Percentiles rank a stretch among this genome's conserved stretches.
Evolutionary conservation across 768 basidiomycete species (phyloP).

Genomic region (Clavaria fumosa): DNA sequence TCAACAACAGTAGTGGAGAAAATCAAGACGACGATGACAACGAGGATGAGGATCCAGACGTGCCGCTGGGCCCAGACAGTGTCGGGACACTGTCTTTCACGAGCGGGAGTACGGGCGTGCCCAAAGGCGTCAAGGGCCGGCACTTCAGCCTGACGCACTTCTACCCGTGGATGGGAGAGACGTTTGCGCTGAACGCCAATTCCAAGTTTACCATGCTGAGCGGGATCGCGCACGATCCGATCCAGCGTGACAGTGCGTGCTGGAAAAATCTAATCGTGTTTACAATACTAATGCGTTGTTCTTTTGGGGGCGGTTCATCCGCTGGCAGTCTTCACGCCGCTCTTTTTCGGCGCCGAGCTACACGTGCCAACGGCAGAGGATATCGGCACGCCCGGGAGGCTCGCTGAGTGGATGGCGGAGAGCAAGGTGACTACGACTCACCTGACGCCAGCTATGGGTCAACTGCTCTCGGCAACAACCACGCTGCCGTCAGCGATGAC

Average conservation of each 20-base stretch:
- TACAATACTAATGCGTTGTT: not conserved
- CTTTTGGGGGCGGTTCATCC: slow-evolving; percentile 3
- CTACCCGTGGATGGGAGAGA: slow-evolving; percentile 97
- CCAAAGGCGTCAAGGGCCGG: slow-evolving; percentile 91
- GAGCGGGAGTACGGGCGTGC: slow-evolving; percentile 93
- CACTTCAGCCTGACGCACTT: slow-evolving; percentile 97
- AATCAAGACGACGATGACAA: too few species aligned
- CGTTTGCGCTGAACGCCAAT: slow-evolving; percentile 55
- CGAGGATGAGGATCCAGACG: slow-evolving; percentile 61
- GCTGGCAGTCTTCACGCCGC: slow-evolving; percentile 97
- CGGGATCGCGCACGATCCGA: slow-evolving; percentile 97
- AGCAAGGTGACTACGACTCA: slow-evolving; percentile 90
- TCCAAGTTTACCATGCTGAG: slow-evolving; percentile 97
- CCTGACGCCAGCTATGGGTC: slow-evolving; percentile 97
- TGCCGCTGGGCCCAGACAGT: slow-evolving; percentile 87
- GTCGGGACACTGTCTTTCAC: slow-evolving; percentile 93
- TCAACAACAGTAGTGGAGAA: too few species aligned
- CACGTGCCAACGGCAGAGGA: slow-evolving; percentile 95
- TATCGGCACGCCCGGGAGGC: slow-evolving; percentile 89
- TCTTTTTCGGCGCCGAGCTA: slow-evolving; percentile 91
- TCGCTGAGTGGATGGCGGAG: slow-evolving; percentile 97
- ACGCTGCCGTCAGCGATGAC: too few species aligned
- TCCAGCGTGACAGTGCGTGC: slow-evolving; percentile 90
- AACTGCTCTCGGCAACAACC: slow-evolving; percentile 90
- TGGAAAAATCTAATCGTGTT: not conserved